Conservation (phyloP, 148 eudicot species). For the Polygonum aviculare region DNA sequence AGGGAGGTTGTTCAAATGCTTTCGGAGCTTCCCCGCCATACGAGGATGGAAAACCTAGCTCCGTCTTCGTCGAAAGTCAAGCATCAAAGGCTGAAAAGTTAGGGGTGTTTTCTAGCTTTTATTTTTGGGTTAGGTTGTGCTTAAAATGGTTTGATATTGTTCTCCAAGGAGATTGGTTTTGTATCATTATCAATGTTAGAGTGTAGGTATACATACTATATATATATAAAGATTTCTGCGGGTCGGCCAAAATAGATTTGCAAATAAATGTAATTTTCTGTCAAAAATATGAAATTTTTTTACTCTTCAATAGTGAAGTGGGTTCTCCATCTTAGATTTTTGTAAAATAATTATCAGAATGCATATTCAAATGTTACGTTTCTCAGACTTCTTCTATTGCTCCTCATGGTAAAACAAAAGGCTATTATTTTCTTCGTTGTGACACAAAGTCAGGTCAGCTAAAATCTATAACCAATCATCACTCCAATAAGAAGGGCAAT, state of each 20-base stretch:
- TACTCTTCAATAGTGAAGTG: not conserved
- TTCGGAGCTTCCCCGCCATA: conserved; percentile 32
- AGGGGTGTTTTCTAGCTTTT: not conserved
- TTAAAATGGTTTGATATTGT: conserved; percentile 11
- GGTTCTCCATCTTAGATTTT: not conserved
- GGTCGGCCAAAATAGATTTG: conserved; percentile 1
- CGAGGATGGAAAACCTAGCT: not conserved
- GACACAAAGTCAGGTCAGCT: not conserved
- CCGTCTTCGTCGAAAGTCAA: not conserved
- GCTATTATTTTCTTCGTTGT: not conserved
- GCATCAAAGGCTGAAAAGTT: conserved; percentile 3
- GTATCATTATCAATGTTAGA: not conserved
- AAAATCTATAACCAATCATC: not conserved
- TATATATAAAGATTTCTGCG: not conserved
- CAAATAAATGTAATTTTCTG: conserved; percentile 6
- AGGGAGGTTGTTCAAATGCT: conserved; percentile 92
- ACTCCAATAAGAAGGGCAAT: not conserved
- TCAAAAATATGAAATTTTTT: not conserved
- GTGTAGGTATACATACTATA: conserved; percentile 9
- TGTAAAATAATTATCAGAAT: not conserved
- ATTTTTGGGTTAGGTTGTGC: conserved; percentile 6
- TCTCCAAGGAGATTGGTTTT: conserved; percentile 4
- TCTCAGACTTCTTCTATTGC: not conserved
- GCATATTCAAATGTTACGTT: not conserved
- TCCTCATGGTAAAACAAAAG: not conserved